Base-by-base conservation (phyloP, 2,329 filamentous ascomycete genomes). In the Westerdykella sp. region DNA sequence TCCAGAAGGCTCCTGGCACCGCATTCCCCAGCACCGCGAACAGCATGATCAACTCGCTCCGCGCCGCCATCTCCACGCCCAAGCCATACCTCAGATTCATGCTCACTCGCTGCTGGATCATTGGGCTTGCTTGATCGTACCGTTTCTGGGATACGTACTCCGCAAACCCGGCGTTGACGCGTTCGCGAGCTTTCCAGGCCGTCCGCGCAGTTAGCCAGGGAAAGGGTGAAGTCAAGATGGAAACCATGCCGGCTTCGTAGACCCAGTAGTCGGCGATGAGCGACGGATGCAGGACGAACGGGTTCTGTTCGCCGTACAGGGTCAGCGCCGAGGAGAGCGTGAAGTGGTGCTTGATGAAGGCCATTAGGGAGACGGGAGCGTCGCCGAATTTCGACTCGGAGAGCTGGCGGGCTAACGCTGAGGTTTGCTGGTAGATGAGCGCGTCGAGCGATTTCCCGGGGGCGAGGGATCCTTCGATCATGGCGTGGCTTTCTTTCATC, bases 1-100 rank as follows among this genome's bases (percentile, higher is more conserved):
- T 46, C 72, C 73, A 75, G 53, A 73, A 75, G 0, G 59, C 53
- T 0, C 69, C 60, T 0, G 70, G 70, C 1, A 68, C 59, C 0
- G 69, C 69, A 47, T 75, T 74, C 28, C 64, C 63, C 0, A 74
- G 49, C 15, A 69, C 50, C 0, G 61, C 71, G n/a, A 71, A 55
- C 2, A 59, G 43, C 11, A 60, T 37, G 18, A 51, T 51, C 15
- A 60, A 25, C 37, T 61, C 58, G 10, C 48, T 35, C 32, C 45
- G 37, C 9, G 42, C 52, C 6, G 48, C 37, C 45, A 50, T 43
- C 15, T 47, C 32, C 1, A 40, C 22, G 1, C 43, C 52, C 10
- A 56, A 42, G 0, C 54, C 54, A 37, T 50, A 39, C 16, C 47
- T 55, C 15, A 43, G 50, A 23, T 47, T 54, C n/a, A 37, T 51